A percentile compares a stretch with the other conserved stretches of the same genome.
Conservation (phyloP, 129 eudicot genomes). For the Saussurea involucrata region DNA sequence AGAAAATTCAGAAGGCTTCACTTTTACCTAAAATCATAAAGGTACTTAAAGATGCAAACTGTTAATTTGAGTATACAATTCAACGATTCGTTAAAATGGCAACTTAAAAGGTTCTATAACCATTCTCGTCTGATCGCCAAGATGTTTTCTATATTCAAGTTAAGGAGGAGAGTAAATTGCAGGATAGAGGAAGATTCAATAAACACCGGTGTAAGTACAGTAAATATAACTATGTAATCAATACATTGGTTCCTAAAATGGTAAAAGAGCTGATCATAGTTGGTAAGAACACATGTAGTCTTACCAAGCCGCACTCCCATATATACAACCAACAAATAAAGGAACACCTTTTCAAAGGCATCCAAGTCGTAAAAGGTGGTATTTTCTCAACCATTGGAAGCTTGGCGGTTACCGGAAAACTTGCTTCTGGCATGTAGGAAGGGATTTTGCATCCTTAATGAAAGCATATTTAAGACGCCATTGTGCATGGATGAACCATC, state of each 20-base stretch:
- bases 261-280: no score
- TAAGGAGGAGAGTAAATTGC: not conserved
- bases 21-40: slow-evolving; percentile 44
- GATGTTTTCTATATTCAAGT: not conserved
- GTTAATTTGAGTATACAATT: not conserved
- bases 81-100: not conserved
- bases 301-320: no score
- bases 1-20: slow-evolving; percentile 36
- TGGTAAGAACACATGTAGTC: no score
- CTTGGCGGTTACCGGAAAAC: slow-evolving; percentile 31
- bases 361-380: slow-evolving; percentile 73
- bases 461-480: slow-evolving; percentile 33
- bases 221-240: no score
- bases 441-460: slow-evolving; percentile 46
- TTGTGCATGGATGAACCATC: slow-evolving; percentile 9
- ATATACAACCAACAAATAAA: not conserved
- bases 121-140: not conserved
- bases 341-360: slow-evolving; percentile 42
- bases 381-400: slow-evolving; percentile 52
- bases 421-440: slow-evolving; percentile 28
- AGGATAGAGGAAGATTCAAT: not conserved
- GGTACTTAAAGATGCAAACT: not conserved
- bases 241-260: no score
- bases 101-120: not conserved
- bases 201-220: not conserved